Base-by-base conservation (phyloP, 352 stramenopile species). In the Phytophthora citricola region DNA sequence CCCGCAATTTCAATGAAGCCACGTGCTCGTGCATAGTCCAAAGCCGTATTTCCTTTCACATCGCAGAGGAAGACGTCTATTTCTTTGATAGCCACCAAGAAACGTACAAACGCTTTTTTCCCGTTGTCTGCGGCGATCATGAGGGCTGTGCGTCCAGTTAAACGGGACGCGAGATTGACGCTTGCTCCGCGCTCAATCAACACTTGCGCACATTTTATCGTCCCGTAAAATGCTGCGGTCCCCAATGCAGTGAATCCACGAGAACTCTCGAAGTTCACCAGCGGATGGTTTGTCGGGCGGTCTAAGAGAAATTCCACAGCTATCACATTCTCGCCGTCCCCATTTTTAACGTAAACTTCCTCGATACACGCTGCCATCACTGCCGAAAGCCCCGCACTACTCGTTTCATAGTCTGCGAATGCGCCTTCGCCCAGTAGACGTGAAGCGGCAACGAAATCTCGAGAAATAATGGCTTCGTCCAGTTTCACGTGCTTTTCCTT, bases 341-440 rank as follows among this genome's bases (percentile, higher is more conserved):
- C 41, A 24, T 94, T 92, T 20, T 64, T 39, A 5, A 92, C 63
- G 34, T 89, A 91, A 5, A 67, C 9, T 41, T 94, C 86, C 12
- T 91, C 71, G 2, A 82, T 59, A 36, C 82, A 91, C 17, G 83
- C 78, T 1, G 70, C 78, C 71, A 85, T 84, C 4, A 92, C 63
- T 2, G 70, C 68, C 5, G 84, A 83, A 22, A 82, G 24, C 2
- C 66, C 84, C 4, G 60, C 69, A 7, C 34, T 11, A 17, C 36
- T 61, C 1, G 86, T 92, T 47, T 89, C 85, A 26, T 89, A 86
- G 58, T 94, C 86, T 6, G 81, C 76, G 32, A 85, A 90, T 3
- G 84, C 84, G 5, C 85, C 81, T 6, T 73, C 63, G 45, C 91
- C 81, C n/a, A 92, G 61, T 15, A 90, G 40, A 5, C 36, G n/a